phyloP scores from a whole-genome alignment of 169 alveolate species.

The Amoebophrya sp. region DNA sequence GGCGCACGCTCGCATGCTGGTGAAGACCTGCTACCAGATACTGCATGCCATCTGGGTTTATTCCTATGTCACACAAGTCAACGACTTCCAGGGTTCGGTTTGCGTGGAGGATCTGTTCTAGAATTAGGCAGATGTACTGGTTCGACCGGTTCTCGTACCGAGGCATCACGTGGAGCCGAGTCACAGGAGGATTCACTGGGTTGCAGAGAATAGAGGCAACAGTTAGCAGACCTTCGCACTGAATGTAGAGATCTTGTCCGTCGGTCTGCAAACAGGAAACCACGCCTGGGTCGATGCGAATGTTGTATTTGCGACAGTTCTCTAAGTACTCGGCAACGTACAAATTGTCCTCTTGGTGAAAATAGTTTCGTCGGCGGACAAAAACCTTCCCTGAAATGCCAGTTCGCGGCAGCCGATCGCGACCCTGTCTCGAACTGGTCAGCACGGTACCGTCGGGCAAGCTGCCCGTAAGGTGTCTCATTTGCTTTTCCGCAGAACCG shows the following conservation, averaged over 20 bases:
- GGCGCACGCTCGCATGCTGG: background rate
- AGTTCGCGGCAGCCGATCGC: no score
- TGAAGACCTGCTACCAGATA: background rate
- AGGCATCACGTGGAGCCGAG: background rate
- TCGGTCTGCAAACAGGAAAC: background rate
- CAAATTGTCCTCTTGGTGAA: background rate
- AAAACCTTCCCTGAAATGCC: background rate
- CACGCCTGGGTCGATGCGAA: constrained; percentile 2
- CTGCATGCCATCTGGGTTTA: background rate
- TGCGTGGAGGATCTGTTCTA: background rate
- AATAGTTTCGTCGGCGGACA: background rate
- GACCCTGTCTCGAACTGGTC: no score
- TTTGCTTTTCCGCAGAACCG: no score
- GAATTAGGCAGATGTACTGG: constrained; percentile 9
- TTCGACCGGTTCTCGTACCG: constrained; percentile 9
- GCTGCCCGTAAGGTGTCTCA: no score
- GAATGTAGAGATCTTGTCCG: background rate
- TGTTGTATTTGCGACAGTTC: background rate
- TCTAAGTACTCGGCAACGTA: background rate
- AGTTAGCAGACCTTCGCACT: background rate
- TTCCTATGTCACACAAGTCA: background rate
- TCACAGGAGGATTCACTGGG: background rate
- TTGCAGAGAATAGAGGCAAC: background rate
- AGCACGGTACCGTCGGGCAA: no score
- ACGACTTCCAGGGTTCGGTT: constrained; percentile 11